Evolutionary conservation across 768 basidiomycete genomes (phyloP).

Genomic region (Pleurotus platypus): DNA sequence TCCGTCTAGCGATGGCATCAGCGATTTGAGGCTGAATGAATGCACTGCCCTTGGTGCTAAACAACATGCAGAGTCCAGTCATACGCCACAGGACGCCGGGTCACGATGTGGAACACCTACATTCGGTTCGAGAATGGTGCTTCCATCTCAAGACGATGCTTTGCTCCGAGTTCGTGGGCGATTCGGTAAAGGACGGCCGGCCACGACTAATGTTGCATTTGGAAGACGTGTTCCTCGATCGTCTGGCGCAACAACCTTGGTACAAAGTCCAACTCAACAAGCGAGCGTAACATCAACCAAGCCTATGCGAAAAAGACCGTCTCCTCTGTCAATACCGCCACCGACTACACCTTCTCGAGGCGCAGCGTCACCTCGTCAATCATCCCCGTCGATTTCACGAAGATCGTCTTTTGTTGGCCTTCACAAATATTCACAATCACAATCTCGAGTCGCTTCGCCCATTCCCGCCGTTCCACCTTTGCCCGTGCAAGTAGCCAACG

Average conservation of each 20-base stretch:
- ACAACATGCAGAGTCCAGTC: conserved; percentile 11
- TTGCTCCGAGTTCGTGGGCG: conserved; percentile 34
- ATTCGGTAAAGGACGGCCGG: background rate
- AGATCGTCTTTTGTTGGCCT: conserved; percentile 15
- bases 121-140: conserved; percentile 50
- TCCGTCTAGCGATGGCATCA: conserved; percentile 23
- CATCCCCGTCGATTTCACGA: conserved; percentile 18
- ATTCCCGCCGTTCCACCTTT: background rate
- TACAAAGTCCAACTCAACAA: conserved; percentile 1
- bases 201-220: conserved; percentile 3
- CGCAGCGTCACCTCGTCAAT: conserved; percentile 7
- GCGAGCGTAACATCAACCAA: conserved; percentile 16
- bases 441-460: background rate
- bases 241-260: conserved; percentile 11
- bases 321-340: conserved; percentile 16
- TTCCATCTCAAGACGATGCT: conserved; percentile 43
- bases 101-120: conserved; percentile 61
- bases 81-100: conserved; percentile 28
- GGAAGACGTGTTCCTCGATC: conserved; percentile 9
- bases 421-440: background rate
- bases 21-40: background rate
- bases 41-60: conserved; percentile 6
- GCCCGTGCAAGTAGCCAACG: background rate
- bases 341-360: conserved; percentile 9
- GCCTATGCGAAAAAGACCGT: conserved; percentile 30